phyloP scores from a whole-genome alignment of 768 basidiomycete species.

The Botryobasidium botryosum region DNA sequence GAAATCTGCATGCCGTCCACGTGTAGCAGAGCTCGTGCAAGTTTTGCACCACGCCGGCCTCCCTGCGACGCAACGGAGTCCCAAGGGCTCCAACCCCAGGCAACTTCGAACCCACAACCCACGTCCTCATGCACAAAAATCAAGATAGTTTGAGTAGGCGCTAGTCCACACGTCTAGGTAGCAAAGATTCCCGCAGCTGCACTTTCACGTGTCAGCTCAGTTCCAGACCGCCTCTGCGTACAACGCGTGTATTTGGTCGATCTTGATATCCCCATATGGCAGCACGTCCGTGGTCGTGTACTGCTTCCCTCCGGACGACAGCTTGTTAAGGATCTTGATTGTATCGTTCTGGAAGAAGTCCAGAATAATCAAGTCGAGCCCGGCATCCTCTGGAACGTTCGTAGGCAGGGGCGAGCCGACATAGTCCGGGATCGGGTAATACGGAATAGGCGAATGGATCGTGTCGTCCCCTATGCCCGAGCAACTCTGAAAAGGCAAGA shows the following conservation, averaged over 20 bases:
- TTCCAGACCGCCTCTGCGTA: constrained; percentile 31
- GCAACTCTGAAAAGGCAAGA: constrained; percentile 40
- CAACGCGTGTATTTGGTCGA: constrained; percentile 35
- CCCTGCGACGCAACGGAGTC: too few species aligned
- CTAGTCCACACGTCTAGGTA: too few species aligned
- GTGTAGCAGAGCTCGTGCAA: too few species aligned
- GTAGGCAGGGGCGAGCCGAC: constrained; percentile 38
- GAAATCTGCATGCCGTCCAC: too few species aligned
- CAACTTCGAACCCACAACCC: too few species aligned
- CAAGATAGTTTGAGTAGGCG: too few species aligned
- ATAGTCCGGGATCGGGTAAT: constrained; percentile 41
- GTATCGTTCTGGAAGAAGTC: constrained; percentile 41
- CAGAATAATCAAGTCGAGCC: constrained; percentile 60
- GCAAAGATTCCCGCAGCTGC: too few species aligned
- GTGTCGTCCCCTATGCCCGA: constrained; percentile 64
- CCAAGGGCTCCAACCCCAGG: too few species aligned
- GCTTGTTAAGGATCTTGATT: constrained; percentile 31
- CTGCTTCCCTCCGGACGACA: constrained; percentile 30
- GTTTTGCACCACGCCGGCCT: too few species aligned
- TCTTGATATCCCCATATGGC: constrained; percentile 35
- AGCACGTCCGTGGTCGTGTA: constrained; percentile 37
- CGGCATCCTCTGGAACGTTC: constrained; percentile 28
- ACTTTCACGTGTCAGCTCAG: too few species aligned
- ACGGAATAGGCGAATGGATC: constrained; percentile 41
- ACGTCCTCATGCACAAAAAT: too few species aligned